Base-by-base conservation (phyloP, 2,329 filamentous ascomycete species). In the Westerdykella sp. region DNA sequence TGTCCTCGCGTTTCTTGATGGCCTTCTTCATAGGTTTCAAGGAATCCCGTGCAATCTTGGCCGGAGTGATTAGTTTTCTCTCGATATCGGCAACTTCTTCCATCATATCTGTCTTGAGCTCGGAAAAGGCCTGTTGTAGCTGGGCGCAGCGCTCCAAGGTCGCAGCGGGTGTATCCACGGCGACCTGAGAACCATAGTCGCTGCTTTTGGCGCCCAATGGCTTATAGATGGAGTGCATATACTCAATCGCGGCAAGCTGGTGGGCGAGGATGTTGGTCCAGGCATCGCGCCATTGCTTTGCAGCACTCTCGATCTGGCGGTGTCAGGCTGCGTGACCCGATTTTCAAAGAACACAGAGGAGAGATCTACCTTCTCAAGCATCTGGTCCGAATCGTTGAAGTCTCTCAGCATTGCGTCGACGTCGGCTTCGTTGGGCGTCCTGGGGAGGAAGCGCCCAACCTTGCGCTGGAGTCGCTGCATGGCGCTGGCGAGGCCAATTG, bases 1-100 rank as follows among this genome's bases (percentile, higher is more conserved):
- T 86, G 56, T 90, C 85, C 60, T 93, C 86, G 37, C 88, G 75
- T 66, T 87, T 89, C 69, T 91, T 93, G 59, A 94, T 87, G 1
- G 82, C 83, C 69, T 89, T 93, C 58, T 85, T 83, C 62, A 93
- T 74, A 2, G 84, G 81, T 51, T 82, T 79, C 46, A 91, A 74
- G 42, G 71, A 78, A 41, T 83, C 79, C 56, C 80, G 84, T 6
- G 84, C 84, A 41, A 84, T 77, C 44, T 78, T 79, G 4, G 83
- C 84, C 0, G 87, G 85, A 45, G 74, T 74, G 41, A 90, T 78
- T 49, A 93, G 77, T 51, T 80, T 79, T 9, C 73, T 69, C 51
- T 91, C 85, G 50, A 94, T 85, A 54, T 80, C 75, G 44, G 70
- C 73, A 44, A 93, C 73, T 59, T 93, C 87, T 46, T 82, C 79